A percentile compares a stretch with the other conserved stretches of the same genome.
Conservation (phyloP, 164 flowering plant species). For the Santalum album region DNA sequence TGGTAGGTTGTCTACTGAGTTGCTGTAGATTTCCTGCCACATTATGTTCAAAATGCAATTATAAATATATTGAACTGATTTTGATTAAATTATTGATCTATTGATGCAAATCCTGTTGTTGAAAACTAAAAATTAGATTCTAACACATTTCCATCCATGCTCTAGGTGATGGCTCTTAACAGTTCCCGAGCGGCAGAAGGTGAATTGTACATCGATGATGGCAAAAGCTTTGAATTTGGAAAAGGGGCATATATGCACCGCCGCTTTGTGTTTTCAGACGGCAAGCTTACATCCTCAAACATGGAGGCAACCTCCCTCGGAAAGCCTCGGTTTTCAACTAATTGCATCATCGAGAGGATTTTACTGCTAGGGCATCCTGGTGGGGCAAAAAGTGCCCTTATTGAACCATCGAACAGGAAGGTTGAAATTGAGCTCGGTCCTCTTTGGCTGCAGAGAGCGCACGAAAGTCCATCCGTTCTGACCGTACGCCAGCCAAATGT, state of each 20-base stretch:
- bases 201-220: conserved; percentile 87
- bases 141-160: not conserved
- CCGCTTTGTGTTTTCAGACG: conserved; percentile 63
- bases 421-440: conserved; percentile 61
- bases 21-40: too few species aligned
- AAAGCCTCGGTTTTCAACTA: conserved; percentile 29
- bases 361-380: conserved; percentile 56
- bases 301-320: conserved; percentile 23
- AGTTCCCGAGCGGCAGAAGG: conserved; percentile 84
- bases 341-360: conserved; percentile 69
- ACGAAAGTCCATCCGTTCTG: conserved; percentile 24
- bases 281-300: conserved; percentile 56
- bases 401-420: conserved; percentile 56
- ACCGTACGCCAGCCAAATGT: conserved; percentile 79
- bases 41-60: too few species aligned
- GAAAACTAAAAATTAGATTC: not conserved
- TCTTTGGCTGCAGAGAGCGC: conserved; percentile 33
- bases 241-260: conserved; percentile 85
- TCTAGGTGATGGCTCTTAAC: conserved; percentile 83
- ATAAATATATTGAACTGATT: too few species aligned
- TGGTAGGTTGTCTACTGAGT: too few species aligned
- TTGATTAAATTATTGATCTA: too few species aligned
- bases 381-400: conserved; percentile 40
- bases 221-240: conserved; percentile 76
- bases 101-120: not conserved